Evolutionary conservation across 2,329 filamentous ascomycete species (phyloP).

Genomic region (Pyricularia sp.): DNA sequence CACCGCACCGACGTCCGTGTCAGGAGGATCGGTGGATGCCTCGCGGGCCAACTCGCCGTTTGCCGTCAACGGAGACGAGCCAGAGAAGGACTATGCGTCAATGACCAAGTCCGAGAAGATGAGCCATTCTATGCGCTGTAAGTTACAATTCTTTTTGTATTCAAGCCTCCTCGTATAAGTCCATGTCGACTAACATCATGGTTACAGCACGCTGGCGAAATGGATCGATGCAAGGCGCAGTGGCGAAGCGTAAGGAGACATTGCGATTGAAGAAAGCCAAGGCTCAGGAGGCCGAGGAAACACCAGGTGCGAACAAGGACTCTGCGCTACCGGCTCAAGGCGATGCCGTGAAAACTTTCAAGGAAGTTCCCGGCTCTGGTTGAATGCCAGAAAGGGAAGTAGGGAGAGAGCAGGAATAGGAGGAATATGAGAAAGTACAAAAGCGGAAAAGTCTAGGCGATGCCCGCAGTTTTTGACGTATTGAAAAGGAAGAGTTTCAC

Average conservation of each 20-base stretch:
- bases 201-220: conserved; percentile 46
- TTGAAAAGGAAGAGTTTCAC: neutral
- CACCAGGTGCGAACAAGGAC: neutral
- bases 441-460: neutral
- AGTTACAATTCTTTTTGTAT: conserved; percentile 14
- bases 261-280: conserved; percentile 45
- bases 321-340: neutral
- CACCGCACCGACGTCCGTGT: neutral
- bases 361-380: neutral
- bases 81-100: conserved; percentile 46
- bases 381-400: neutral
- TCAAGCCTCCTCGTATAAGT: neutral
- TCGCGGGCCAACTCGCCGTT: conserved; percentile 4
- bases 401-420: neutral
- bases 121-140: conserved; percentile 57
- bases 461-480: neutral
- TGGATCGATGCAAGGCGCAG: conserved; percentile 50
- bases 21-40: conserved; percentile 2
- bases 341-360: neutral
- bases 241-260: conserved; percentile 50
- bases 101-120: conserved; percentile 60
- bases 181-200: neutral
- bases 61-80: conserved; percentile 22
- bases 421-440: neutral
- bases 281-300: conserved; percentile 12